Conservation (phyloP, 176 grass and related monocot genomes). For the Musa acuminata region DNA sequence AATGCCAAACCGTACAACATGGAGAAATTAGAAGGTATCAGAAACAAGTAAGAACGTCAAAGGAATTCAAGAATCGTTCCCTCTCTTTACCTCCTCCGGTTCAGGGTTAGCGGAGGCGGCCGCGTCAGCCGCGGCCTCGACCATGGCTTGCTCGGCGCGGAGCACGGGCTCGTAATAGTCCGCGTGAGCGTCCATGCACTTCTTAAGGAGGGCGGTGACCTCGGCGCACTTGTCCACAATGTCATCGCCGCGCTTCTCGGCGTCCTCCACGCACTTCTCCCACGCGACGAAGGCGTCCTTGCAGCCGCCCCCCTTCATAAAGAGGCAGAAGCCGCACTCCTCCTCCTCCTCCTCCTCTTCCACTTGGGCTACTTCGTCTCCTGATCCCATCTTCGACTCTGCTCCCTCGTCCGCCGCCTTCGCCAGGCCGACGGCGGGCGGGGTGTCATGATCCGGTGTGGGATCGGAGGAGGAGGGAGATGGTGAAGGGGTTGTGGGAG, state of each 20-base stretch:
- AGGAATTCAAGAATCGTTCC: slow-evolving; percentile 11
- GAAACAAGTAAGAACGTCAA: background rate
- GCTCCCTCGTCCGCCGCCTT: background rate
- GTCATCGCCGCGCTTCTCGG: slow-evolving; percentile 43
- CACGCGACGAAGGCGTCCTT: slow-evolving; percentile 60
- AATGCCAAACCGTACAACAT: background rate
- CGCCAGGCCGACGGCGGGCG: no score
- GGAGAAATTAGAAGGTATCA: background rate
- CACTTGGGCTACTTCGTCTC: background rate
- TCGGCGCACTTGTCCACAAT: slow-evolving; percentile 57
- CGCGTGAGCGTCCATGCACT: slow-evolving; percentile 78
- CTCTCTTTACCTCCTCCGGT: slow-evolving; percentile 9
- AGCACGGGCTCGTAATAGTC: slow-evolving; percentile 68
- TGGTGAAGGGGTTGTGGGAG: no score
- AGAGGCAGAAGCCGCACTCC: slow-evolving; percentile 91
- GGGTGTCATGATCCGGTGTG: no score
- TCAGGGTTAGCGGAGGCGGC: slow-evolving; percentile 1
- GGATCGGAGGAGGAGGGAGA: no score
- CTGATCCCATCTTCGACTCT: slow-evolving; percentile 5
- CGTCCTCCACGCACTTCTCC: slow-evolving; percentile 66
- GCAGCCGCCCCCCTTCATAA: slow-evolving; percentile 89
- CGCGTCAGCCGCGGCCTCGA: background rate
- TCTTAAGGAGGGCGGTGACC: slow-evolving; percentile 52
- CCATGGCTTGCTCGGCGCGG: slow-evolving; percentile 34
- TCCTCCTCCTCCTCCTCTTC: slow-evolving; percentile 46